A percentile compares a stretch with the other conserved stretches of the same genome.
These are phyloP conservation scores for Macrophomina pseudophaseolina DNA, from an alignment of 2,329 filamentous ascomycete genomes.

Conservation along the genomic window DNA sequence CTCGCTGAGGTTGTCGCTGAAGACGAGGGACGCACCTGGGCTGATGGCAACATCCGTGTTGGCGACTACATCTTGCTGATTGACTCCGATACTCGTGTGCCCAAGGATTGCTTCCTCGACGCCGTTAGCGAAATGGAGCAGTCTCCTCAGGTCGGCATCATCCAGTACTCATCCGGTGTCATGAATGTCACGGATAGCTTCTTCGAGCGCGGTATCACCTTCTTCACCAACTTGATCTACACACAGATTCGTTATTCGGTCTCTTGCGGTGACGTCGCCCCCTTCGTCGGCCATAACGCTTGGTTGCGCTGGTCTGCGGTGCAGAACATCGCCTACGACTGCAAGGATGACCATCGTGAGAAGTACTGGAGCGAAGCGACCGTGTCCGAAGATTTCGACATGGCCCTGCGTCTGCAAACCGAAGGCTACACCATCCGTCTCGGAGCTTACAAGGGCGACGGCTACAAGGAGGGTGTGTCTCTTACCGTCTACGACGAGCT, in stretches of 20 bases:
- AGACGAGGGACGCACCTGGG: conserved; percentile 61
- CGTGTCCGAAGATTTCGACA: conserved; percentile 82
- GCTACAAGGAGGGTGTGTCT: conserved; percentile 83
- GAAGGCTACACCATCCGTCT: conserved; percentile 75
- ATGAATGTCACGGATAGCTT: conserved; percentile 74
- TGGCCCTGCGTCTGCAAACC: conserved; percentile 77
- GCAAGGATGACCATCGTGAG: conserved; percentile 70
- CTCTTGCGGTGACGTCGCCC: conserved; percentile 75
- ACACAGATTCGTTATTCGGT: conserved; percentile 79
- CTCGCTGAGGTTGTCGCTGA: conserved; percentile 59
- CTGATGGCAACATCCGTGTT: conserved; percentile 64
- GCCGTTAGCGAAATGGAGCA: conserved; percentile 74
- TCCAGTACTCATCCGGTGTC: conserved; percentile 66
- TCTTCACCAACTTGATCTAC: conserved; percentile 70
- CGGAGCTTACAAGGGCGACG: conserved; percentile 74
- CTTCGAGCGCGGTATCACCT: conserved; percentile 51
- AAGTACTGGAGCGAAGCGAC: conserved; percentile 84
- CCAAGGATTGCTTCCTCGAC: conserved; percentile 69
- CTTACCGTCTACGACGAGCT: conserved; percentile 85
- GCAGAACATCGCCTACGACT: conserved; percentile 72
- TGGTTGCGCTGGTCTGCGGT: conserved; percentile 77
- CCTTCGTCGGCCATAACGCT: conserved; percentile 82
- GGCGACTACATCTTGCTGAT: conserved; percentile 70
- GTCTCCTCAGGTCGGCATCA: conserved; percentile 71
- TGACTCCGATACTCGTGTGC: conserved; percentile 72